Percentiles rank a stretch among this genome's conserved stretches.
Evolutionary conservation across 1,284 basidiomycete genomes (phyloP).

Genomic region (Cryptococcus hybrid): DNA sequence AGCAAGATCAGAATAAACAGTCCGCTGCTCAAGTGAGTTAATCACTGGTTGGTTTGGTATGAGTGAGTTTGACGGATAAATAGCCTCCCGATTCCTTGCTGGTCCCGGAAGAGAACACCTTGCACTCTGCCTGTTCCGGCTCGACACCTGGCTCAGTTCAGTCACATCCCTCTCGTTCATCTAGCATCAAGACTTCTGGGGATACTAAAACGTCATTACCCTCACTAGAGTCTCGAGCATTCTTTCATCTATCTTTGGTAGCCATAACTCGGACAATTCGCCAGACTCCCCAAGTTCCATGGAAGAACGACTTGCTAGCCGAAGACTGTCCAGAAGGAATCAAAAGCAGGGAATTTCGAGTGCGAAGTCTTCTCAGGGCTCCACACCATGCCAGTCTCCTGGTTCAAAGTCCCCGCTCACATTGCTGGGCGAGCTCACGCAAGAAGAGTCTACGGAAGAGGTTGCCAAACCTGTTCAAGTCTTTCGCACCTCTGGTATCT

Average conservation of each 20-base stretch:
- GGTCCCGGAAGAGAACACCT: too few relatives aligned
- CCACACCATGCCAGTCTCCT: slow-evolving; percentile 1
- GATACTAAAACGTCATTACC: neutral
- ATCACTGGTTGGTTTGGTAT: too few relatives aligned
- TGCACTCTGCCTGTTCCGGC: too few relatives aligned
- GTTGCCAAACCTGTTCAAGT: slow-evolving; percentile 10
- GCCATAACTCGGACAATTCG: neutral
- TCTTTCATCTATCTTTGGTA: slow-evolving; percentile 14
- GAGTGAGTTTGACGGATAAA: too few relatives aligned
- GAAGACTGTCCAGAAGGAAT: slow-evolving; percentile 8
- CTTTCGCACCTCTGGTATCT: slow-evolving; percentile 26
- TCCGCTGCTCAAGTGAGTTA: too few relatives aligned
- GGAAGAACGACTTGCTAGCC: neutral
- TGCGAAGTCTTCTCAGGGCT: neutral
- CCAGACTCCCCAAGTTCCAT: neutral
- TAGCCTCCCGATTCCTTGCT: too few relatives aligned
- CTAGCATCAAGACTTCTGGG: neutral
- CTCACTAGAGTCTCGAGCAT: slow-evolving; percentile 15
- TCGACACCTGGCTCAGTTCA: neutral
- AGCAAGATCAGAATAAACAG: too few relatives aligned
- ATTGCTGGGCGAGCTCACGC: neutral
- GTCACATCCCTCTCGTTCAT: slow-evolving; percentile 3
- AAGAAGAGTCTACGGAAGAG: neutral
- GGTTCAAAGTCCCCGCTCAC: neutral
- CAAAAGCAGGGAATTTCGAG: neutral